Evolutionary conservation across 768 basidiomycete species (phyloP).

Genomic region (Mycena filopes): DNA sequence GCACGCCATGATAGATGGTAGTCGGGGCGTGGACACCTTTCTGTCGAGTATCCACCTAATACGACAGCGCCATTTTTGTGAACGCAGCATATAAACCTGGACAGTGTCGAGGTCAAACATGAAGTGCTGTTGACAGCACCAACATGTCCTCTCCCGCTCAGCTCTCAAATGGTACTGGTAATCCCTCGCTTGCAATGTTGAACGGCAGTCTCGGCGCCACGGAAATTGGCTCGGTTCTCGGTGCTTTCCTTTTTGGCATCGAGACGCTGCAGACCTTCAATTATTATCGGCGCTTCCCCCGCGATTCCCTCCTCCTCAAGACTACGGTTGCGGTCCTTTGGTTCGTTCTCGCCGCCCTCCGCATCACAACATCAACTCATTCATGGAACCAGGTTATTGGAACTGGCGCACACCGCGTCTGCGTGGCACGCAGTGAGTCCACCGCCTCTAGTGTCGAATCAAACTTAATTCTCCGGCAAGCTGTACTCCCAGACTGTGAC

Average conservation of each 20-base stretch:
- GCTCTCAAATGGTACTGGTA: too few species aligned
- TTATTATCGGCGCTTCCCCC: slow-evolving; percentile 3
- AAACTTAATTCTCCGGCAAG: neutral
- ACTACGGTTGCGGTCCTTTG: neutral
- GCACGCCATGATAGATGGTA: too few species aligned
- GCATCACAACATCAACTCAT: neutral
- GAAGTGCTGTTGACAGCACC: too few species aligned
- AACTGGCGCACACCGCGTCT: slow-evolving; percentile 19
- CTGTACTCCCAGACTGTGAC: slow-evolving; percentile 15
- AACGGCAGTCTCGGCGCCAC: slow-evolving; percentile 11
- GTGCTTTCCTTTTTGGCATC: slow-evolving; percentile 10
- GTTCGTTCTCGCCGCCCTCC: neutral
- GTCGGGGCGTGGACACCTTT: too few species aligned
- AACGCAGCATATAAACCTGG: too few species aligned
- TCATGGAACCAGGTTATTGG: neutral
- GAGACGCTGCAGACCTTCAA: slow-evolving; percentile 12
- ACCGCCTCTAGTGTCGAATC: too few species aligned
- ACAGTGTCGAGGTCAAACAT: too few species aligned
- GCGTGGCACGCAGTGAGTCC: slow-evolving; percentile 12
- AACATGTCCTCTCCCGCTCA: too few species aligned
- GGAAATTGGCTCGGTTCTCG: slow-evolving; percentile 6
- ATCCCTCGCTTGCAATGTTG: too few species aligned
- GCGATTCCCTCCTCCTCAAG: slow-evolving; percentile 12
- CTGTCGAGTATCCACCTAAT: too few species aligned
- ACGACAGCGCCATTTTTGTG: too few species aligned